Evolutionary conservation across 139 green algal genomes (phyloP).

Genomic region (Micromonas pusilla): DNA sequence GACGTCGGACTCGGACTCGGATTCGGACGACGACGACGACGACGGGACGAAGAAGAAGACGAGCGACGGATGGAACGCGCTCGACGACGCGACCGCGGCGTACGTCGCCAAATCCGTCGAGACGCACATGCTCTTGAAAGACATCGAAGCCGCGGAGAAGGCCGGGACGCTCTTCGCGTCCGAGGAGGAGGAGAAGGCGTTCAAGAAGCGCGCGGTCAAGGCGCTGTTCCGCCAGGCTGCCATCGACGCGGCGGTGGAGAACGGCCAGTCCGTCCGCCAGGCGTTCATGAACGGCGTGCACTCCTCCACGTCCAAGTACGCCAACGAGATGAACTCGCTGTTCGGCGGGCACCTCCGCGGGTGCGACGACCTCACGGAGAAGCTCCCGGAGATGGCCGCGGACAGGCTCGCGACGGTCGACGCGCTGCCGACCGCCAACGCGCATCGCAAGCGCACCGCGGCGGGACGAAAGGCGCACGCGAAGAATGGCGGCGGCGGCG

Average conservation of each 20-base stretch:
- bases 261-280: neutral
- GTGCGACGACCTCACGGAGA: neutral
- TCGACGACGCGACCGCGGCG: neutral
- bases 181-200: neutral
- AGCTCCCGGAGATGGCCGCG: neutral
- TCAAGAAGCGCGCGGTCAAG: neutral
- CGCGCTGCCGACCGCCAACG: neutral
- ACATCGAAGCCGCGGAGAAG: neutral
- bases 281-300: neutral
- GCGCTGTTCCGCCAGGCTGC: neutral
- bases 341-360: neutral
- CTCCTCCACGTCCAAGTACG: neutral
- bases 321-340: neutral
- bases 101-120: slow-evolving; percentile 1
- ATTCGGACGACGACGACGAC: neutral
- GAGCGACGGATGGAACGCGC: neutral
- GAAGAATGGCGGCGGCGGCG: neutral
- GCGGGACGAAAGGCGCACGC: neutral
- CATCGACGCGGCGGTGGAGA: neutral
- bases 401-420: neutral
- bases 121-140: neutral
- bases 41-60: neutral
- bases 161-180: neutral
- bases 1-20: neutral
- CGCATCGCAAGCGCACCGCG: neutral